Base-by-base conservation (phyloP, 495 filamentous ascomycete species). In the Lindgomyces ingoldianus region DNA sequence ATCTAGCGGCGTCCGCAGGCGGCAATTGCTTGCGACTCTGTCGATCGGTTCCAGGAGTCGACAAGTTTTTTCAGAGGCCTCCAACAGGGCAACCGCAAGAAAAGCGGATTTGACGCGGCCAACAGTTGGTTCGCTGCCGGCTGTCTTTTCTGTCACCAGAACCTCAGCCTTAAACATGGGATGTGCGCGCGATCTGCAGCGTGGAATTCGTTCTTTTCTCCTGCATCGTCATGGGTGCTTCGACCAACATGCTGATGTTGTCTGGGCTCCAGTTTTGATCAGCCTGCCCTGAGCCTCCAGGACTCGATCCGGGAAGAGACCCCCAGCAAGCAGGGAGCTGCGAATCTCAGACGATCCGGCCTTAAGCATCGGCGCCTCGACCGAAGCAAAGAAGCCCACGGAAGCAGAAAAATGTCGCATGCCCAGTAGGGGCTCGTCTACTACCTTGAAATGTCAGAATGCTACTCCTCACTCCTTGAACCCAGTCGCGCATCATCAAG, bases 191-290 rank as follows among this genome's bases (percentile, higher is more conserved):
- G 30, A 19, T 33, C 52, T 53, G 49, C 49, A 19, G 22, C 8
- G 4, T 8, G 10, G 24, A 25, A 18, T 53, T 53, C 25, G 24
- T 24, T 19, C 29, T 3, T 24, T n/a, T 21, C 30, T 41, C 52
- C 30, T 41, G 26, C 16, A 19, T 8, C 19, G 19, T 26, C 24
- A 24, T 11, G 29, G 49, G 4, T 11, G 44, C 44, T n/a, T 4
- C n/a, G 14, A n/a, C 8, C 16, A 39, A 55, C 52, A 16, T 39
- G 49, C 49, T 11, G 29, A 41, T 27, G 52, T 36, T 41, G 52
- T 19, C 26, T 36, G 9, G 39, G 54, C 11, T 46, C 54, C 54
- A 57, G 54, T 57, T 57, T 57, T 46, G 54, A 57, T 57, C 54
- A 24, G 16, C 33, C 33, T 39, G 33, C 33, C 33, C 6, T 6